Conservation (phyloP, 2,329 filamentous ascomycete genomes). For the Penicillium crustosum region DNA sequence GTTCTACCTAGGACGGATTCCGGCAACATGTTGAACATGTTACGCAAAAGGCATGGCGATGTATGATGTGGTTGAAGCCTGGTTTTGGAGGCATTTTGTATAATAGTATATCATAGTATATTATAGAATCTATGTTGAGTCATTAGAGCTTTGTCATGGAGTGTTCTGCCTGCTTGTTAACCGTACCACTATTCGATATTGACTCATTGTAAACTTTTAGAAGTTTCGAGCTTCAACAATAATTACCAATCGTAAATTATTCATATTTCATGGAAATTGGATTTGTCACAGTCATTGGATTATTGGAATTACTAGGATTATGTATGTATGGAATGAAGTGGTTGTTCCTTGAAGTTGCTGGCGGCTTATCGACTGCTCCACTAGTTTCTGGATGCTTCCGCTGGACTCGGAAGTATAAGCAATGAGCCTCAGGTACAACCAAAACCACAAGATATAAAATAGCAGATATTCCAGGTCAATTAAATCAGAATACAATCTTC, state of each 20-base stretch:
- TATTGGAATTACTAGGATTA: neutral
- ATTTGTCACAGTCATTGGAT: neutral
- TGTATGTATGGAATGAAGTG: neutral
- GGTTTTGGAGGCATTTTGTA: neutral
- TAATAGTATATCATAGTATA: neutral
- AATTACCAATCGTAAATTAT: neutral
- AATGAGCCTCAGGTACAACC: neutral
- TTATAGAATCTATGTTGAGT: neutral
- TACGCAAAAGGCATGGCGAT: neutral
- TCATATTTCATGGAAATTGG: neutral
- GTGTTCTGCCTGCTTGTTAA: neutral
- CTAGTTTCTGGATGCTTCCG: conserved; percentile 22
- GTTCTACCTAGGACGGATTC: neutral
- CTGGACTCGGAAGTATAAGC: conserved; percentile 12
- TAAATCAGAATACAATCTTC: conserved; percentile 1
- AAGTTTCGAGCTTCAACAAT: neutral
- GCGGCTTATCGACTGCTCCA: conserved; percentile 17
- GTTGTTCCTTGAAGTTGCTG: conserved; percentile 11
- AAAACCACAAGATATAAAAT: conserved; percentile 2
- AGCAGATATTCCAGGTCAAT: neutral
- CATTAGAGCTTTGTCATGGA: neutral
- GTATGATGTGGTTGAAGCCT: neutral
- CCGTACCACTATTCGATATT: neutral
- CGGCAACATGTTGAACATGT: neutral
- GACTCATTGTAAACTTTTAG: neutral